Evolutionary conservation across 495 filamentous ascomycete genomes (phyloP), one percentile per base, ranked within the genome.

Genomic region (Neurospora intermedia): DNA sequence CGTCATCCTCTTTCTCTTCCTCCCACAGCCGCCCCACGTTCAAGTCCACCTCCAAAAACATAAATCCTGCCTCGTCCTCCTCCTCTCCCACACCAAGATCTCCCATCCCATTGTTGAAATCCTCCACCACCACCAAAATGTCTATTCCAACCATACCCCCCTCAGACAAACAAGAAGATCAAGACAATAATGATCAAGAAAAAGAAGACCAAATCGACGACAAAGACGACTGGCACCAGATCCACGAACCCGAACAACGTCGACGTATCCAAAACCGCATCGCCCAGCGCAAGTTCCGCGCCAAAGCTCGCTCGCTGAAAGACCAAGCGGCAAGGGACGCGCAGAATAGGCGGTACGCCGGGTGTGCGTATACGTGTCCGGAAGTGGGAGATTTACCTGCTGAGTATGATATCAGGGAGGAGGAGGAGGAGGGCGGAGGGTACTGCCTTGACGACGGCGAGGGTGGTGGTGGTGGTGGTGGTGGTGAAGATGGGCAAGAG

Each of bases 221-320:
- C 69, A 72, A 74, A 48, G 87, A 88, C 76, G 87, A 89, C 79
- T 89, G 88, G 88, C 82, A 84, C 18, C 85, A 87, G n/a, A 83
- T 89, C 10, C 85, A 86, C 0, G 88, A 89, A 73, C 85, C 87
- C 0, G 88, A 89, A 42, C 87, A 89, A 80, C 82, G 88, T 74
- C 80, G 88, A 73, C 86, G 87, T 54, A 88, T 89, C 74, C 88
- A 89, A 74, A 89, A 89, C 77, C 83, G 87, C 41, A 86, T 89
- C 71, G 88, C 88, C 18, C 88, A 89, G 76, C 82, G 88, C 69
- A 89, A 89, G 74, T 89, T 89, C 75, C 83, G 88, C 76, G 88
- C 90, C 31, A 91, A 90, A 73, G 82, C 83, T 4, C 87, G 84
- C 72, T 85, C 88, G 69, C 82, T 87, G 69, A 87, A 87, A 72